Evolutionary conservation across 169 alveolate species (phyloP).

Genomic region (Eimeria mitis): DNA sequence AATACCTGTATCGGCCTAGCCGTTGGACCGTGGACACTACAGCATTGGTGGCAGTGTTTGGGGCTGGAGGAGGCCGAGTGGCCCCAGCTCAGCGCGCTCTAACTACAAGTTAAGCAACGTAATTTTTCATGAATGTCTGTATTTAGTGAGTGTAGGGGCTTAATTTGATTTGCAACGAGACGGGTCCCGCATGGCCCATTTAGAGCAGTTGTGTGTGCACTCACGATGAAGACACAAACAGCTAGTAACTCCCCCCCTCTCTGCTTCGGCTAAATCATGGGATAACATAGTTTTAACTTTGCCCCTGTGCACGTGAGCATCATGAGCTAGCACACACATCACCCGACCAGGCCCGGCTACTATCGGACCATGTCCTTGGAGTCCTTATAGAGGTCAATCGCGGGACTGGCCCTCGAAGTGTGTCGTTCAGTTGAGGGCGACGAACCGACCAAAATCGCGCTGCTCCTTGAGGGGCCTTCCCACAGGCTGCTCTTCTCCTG

Average conservation of each 20-base stretch:
- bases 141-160: not conserved
- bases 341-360: not conserved
- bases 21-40: too few relatives aligned
- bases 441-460: not conserved
- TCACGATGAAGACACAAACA: not conserved
- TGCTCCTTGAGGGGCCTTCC: not conserved
- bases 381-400: not conserved
- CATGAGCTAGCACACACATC: not conserved
- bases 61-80: slow-evolving; percentile 5
- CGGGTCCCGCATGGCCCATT: not conserved
- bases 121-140: not conserved
- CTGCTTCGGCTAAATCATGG: not conserved
- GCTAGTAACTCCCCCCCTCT: not conserved
- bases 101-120: not conserved
- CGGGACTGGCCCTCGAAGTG: not conserved
- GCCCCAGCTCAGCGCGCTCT: not conserved
- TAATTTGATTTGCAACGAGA: not conserved
- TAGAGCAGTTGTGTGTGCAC: not conserved
- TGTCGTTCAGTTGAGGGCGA: not conserved
- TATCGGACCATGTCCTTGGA: not conserved
- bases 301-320: not conserved
- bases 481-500: not conserved
- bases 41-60: slow-evolving; percentile 1
- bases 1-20: too few relatives aligned
- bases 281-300: not conserved